Conservation (phyloP, 371 early-diverging fungal species). For the Nematocida sp. region DNA sequence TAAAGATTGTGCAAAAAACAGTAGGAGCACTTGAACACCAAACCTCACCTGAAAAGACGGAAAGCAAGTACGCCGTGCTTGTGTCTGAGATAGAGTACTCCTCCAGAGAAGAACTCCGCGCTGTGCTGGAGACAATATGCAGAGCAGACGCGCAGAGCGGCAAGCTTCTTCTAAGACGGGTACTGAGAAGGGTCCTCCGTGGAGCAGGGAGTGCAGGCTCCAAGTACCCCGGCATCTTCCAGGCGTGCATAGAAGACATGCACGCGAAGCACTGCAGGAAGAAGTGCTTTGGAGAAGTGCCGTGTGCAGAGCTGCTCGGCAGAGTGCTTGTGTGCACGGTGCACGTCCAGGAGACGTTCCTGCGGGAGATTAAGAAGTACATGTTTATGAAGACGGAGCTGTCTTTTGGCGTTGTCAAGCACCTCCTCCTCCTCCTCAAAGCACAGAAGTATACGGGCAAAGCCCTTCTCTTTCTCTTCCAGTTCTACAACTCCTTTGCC, state of each 20-base stretch:
- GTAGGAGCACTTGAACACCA: no score
- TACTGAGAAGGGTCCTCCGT: background rate
- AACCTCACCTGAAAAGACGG: background rate
- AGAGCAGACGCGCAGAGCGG: background rate
- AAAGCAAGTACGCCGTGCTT: background rate
- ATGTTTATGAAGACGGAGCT: background rate
- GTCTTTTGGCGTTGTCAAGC: background rate
- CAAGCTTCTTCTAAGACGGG: background rate
- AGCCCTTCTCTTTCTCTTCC: background rate
- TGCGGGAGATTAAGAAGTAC: background rate
- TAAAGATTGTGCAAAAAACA: background rate
- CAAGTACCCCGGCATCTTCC: background rate
- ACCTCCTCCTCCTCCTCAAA: background rate
- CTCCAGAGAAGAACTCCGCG: background rate
- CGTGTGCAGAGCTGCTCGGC: background rate
- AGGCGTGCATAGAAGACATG: background rate
- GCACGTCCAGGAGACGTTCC: background rate
- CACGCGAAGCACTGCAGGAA: background rate
- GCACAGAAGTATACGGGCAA: background rate
- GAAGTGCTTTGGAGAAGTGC: background rate
- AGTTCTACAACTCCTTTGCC: background rate
- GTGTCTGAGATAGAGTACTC: conserved; percentile 18
- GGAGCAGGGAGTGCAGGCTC: background rate
- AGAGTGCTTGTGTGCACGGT: background rate
- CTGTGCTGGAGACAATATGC: background rate